Evolutionary conservation across 2,329 filamentous ascomycete genomes (phyloP).

Genomic region (Colletotrichum sp.): DNA sequence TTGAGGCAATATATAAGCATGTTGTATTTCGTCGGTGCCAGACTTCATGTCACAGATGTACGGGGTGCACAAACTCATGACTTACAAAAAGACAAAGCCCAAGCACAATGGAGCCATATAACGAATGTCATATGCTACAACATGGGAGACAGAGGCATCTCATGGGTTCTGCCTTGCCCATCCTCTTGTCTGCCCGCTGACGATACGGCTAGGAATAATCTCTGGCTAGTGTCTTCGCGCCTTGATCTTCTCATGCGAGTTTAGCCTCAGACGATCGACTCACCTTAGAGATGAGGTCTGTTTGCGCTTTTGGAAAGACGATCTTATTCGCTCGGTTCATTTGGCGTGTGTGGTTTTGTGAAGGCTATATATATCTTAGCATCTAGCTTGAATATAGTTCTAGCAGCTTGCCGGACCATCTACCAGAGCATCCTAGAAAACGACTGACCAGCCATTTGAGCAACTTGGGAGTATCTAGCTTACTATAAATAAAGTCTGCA

Average conservation of each 20-base stretch:
- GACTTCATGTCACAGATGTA: background rate
- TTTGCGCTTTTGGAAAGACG: too few relatives aligned
- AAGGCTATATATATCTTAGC: background rate
- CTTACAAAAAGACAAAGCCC: background rate
- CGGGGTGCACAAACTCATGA: too few relatives aligned
- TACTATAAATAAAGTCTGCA: too few relatives aligned
- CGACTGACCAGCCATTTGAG: accelerated
- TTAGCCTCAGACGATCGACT: accelerated
- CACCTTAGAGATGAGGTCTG: accelerated
- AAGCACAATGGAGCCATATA: background rate
- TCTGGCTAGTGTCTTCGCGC: background rate
- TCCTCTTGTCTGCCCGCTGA: accelerated
- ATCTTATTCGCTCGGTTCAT: too few relatives aligned
- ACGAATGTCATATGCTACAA: accelerated
- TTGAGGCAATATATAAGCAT: background rate
- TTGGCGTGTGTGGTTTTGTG: background rate
- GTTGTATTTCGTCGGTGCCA: background rate
- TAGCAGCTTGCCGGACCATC: too few relatives aligned
- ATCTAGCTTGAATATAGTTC: background rate
- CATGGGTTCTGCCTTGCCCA: background rate
- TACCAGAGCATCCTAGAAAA: background rate
- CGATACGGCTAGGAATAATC: accelerated
- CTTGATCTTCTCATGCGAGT: background rate
- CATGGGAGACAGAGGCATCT: accelerated
- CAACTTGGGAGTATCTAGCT: too few relatives aligned